phyloP scores from a whole-genome alignment of 495 filamentous ascomycete genomes.

The Penicillium chermesinum region DNA sequence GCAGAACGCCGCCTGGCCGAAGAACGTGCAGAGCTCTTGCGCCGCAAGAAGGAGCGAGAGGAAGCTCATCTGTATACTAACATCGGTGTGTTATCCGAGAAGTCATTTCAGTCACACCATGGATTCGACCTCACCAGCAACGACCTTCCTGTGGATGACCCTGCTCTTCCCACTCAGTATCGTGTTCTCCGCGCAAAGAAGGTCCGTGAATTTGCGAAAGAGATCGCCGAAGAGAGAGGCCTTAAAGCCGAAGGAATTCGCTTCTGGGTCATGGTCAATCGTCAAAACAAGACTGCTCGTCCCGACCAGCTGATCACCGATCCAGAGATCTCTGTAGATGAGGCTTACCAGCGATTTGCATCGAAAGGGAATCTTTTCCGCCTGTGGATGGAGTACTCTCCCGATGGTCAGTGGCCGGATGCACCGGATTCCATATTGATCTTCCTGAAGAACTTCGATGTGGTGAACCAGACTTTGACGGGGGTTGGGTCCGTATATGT shows the following conservation, averaged over 20 bases:
- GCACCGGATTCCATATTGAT: slow-evolving; percentile 65
- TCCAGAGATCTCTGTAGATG: slow-evolving; percentile 73
- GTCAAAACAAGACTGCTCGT: slow-evolving; percentile 92
- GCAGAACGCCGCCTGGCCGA: slow-evolving; percentile 67
- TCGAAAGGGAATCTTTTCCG: slow-evolving; percentile 71
- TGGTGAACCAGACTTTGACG: slow-evolving; percentile 62
- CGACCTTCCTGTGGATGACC: slow-evolving; percentile 62
- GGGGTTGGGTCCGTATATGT: slow-evolving; percentile 82
- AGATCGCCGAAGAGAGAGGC: slow-evolving; percentile 63
- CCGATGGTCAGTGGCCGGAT: slow-evolving; percentile 59
- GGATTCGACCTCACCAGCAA: slow-evolving; percentile 79
- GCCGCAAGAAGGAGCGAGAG: slow-evolving; percentile 76
- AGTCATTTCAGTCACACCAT: slow-evolving; percentile 71
- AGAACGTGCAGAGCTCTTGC: slow-evolving; percentile 70
- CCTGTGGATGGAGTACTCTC: slow-evolving; percentile 77
- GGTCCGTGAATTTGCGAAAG: slow-evolving; percentile 64
- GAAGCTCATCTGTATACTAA: slow-evolving; percentile 89
- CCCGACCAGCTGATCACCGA: slow-evolving; percentile 83
- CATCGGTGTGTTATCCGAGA: slow-evolving; percentile 72
- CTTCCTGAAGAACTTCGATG: slow-evolving; percentile 90
- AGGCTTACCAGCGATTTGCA: slow-evolving; percentile 62
- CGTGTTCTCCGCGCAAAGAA: slow-evolving; percentile 66
- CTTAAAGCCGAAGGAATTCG: slow-evolving; percentile 58
- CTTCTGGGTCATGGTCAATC: slow-evolving; percentile 96
- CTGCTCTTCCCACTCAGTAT: slow-evolving; percentile 53